These are phyloP conservation scores for Lunasporangiospora selenospora DNA, from an alignment of 192 early-diverging fungal species.

Conservation along the genomic window DNA sequence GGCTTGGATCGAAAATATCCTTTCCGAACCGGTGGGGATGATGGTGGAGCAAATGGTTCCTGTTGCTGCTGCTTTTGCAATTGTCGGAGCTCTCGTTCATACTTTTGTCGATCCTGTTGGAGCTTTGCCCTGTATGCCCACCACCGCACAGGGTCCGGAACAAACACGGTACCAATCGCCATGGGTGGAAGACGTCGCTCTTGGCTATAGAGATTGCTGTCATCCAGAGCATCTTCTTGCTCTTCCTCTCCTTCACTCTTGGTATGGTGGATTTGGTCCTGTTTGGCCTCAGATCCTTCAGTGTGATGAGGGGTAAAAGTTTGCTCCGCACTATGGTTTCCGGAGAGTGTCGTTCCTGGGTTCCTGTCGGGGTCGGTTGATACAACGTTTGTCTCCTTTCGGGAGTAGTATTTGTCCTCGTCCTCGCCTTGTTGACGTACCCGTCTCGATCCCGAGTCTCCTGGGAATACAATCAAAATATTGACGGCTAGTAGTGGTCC, in stretches of 20 bases:
- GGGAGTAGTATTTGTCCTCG: neutral
- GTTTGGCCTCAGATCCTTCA: too few species aligned
- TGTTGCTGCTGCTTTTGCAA: neutral
- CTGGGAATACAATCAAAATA: neutral
- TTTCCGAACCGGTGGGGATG: too few species aligned
- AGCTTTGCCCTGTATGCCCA: conserved; percentile 4
- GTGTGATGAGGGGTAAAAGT: too few species aligned
- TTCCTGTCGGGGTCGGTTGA: too few species aligned
- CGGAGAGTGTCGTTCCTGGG: too few species aligned
- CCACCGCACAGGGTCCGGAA: neutral
- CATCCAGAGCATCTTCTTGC: neutral
- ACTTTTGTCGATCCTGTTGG: conserved; percentile 3
- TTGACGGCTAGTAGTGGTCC: neutral
- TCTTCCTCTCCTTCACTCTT: neutral
- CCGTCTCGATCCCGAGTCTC: neutral
- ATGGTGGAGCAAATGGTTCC: neutral
- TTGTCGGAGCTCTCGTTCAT: neutral
- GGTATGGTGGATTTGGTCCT: neutral
- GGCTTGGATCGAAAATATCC: too few species aligned
- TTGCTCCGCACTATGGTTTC: too few species aligned
- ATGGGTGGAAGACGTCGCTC: conserved; percentile 5
- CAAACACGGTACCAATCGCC: conserved; percentile 3
- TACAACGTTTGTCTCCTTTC: too few species aligned
- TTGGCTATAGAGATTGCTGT: conserved; percentile 31
- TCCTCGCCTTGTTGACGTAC: conserved; percentile 16